phyloP scores from a whole-genome alignment of 2,329 filamentous ascomycete genomes.

The Ceratocystis variospora region DNA sequence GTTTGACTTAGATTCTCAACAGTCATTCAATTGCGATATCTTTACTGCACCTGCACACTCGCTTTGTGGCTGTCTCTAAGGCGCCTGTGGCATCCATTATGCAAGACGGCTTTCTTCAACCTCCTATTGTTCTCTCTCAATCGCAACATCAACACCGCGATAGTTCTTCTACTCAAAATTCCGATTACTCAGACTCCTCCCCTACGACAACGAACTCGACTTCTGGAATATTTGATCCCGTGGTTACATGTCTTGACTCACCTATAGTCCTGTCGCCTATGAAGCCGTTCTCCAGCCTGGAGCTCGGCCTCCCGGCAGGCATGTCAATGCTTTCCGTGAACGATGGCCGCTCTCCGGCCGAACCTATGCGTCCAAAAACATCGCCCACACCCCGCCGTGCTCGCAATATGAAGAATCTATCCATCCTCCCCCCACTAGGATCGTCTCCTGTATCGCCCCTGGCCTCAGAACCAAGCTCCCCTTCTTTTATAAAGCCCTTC shows the following conservation, averaged over 20 bases:
- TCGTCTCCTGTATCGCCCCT: slow-evolving; percentile 33
- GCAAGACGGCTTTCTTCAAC: not conserved
- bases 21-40: no score
- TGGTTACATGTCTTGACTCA: slow-evolving; percentile 85
- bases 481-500: slow-evolving; percentile 66
- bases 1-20: no score
- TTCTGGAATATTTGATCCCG: slow-evolving; percentile 76
- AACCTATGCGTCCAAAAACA: slow-evolving; percentile 45
- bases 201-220: slow-evolving; percentile 91
- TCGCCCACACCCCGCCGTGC: slow-evolving; percentile 56
- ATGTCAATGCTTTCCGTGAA: slow-evolving; percentile 30
- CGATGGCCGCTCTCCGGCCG: slow-evolving; percentile 26
- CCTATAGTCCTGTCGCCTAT: slow-evolving; percentile 61
- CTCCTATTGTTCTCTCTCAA: not conserved
- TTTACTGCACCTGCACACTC: not conserved
- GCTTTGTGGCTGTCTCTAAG: not conserved
- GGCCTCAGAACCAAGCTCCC: slow-evolving; percentile 54
- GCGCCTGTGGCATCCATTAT: not conserved
- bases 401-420: slow-evolving; percentile 75
- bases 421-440: slow-evolving; percentile 52
- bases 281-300: slow-evolving; percentile 51
- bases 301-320: slow-evolving; percentile 31
- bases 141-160: slow-evolving; percentile 22
- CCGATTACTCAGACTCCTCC: slow-evolving; percentile 83
- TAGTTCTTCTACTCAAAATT: slow-evolving; percentile 49